Conservation (phyloP, 2,329 filamentous ascomycete genomes). For the Dothistroma septosporum region DNA sequence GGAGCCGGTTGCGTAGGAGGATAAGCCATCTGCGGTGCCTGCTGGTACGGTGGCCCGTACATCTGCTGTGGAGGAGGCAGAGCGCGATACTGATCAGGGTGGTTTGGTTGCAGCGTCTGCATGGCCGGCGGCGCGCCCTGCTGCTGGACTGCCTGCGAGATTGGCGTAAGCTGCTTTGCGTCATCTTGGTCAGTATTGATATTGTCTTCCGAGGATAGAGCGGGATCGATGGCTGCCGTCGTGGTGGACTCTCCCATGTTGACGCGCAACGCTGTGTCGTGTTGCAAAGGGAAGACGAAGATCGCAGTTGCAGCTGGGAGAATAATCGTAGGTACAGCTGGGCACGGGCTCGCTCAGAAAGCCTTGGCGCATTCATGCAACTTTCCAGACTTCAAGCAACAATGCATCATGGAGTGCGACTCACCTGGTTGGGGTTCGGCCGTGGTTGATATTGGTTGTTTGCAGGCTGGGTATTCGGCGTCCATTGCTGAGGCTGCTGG, state of each 20-base stretch:
- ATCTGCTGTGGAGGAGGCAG: constrained; percentile 45
- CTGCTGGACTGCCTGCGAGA: constrained; percentile 32
- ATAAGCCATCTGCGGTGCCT: constrained; percentile 41
- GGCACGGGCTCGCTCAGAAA: constrained; percentile 12
- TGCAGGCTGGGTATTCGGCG: constrained; percentile 9
- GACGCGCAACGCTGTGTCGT: constrained; percentile 3
- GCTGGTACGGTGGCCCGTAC: constrained; percentile 42
- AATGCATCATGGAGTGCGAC: constrained; percentile 16
- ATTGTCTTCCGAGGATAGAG: constrained; percentile 23
- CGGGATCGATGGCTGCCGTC: constrained; percentile 30
- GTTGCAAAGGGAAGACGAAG: constrained; percentile 13
- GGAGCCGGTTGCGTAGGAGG: constrained; percentile 50
- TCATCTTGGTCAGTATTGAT: constrained; percentile 25
- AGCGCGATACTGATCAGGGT: constrained; percentile 43
- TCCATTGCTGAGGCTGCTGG: constrained; percentile 21
- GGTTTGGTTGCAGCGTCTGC: constrained; percentile 44
- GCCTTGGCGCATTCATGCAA: constrained; percentile 23
- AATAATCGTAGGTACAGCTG: constrained; percentile 21
- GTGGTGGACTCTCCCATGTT: constrained; percentile 22
- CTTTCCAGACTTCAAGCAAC: constrained; percentile 7
- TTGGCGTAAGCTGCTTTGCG: constrained; percentile 33
- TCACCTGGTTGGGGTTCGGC: constrained; percentile 22
- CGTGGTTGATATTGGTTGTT: constrained; percentile 10
- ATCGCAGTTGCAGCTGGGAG: constrained; percentile 19
- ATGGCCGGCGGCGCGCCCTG: constrained; percentile 38